These are phyloP conservation scores for Cutaneotrichosporon sp. DNA, from an alignment of 1,284 basidiomycete genomes.

Conservation along the genomic window DNA sequence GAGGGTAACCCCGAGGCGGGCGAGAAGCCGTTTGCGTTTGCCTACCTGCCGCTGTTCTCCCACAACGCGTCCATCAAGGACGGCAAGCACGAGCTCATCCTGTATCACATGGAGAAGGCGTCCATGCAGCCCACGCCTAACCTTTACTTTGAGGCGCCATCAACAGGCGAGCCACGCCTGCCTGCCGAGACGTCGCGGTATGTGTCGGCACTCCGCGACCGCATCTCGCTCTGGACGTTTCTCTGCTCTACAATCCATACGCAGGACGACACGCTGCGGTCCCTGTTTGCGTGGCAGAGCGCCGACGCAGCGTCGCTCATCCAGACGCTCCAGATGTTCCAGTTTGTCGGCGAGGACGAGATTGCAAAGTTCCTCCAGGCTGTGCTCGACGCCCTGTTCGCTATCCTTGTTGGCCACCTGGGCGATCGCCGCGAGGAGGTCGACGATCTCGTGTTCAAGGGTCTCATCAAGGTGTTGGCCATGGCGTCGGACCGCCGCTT, in stretches of 20 bases:
- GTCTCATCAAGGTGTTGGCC: slow-evolving; percentile 79
- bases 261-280: slow-evolving; percentile 80
- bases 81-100: slow-evolving; percentile 75
- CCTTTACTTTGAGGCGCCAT: slow-evolving; percentile 64
- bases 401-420: slow-evolving; percentile 68
- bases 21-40: slow-evolving; percentile 85
- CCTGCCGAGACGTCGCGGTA: slow-evolving; percentile 61
- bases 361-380: slow-evolving; percentile 91
- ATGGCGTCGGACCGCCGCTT: slow-evolving; percentile 93
- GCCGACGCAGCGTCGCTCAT: slow-evolving; percentile 62
- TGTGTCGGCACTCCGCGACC: slow-evolving; percentile 68
- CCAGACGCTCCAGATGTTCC: slow-evolving; percentile 74
- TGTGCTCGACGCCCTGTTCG: slow-evolving; percentile 90
- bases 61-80: slow-evolving; percentile 79
- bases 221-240: slow-evolving; percentile 75
- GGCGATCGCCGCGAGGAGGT: slow-evolving; percentile 67
- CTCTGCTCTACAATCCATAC: slow-evolving; percentile 90
- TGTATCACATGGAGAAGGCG: slow-evolving; percentile 72
- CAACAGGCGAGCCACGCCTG: slow-evolving; percentile 57
- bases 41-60: slow-evolving; percentile 81
- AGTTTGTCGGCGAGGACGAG: slow-evolving; percentile 85
- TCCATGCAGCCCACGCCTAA: slow-evolving; percentile 59
- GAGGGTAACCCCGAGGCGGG: slow-evolving; percentile 50
- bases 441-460: slow-evolving; percentile 82
- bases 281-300: slow-evolving; percentile 75